Evolutionary conservation across 345 rosid genomes (phyloP).

Genomic region (Ceriops zippeliana): DNA sequence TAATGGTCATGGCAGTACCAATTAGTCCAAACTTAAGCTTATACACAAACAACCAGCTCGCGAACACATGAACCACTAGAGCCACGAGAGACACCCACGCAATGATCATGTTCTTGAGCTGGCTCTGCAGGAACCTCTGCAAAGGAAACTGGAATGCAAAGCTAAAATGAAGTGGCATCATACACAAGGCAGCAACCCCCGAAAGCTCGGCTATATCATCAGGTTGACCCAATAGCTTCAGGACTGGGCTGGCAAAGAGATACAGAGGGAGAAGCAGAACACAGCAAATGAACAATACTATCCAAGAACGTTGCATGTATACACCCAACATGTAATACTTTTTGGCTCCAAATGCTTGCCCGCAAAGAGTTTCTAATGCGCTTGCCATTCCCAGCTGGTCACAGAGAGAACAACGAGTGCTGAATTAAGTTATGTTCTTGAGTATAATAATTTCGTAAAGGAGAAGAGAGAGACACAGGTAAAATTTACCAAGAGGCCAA

Average conservation of each 20-base stretch:
- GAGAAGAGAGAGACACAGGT: neutral
- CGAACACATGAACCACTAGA: constrained; percentile 47
- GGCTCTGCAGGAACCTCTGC: constrained; percentile 73
- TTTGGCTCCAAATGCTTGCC: constrained; percentile 30
- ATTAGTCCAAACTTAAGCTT: constrained; percentile 47
- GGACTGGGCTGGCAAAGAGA: constrained; percentile 17
- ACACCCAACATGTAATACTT: constrained; percentile 28
- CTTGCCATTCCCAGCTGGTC: constrained; percentile 29
- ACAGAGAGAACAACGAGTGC: neutral
- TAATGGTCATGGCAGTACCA: constrained; percentile 51
- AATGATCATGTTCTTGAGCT: constrained; percentile 51
- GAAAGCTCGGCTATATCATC: constrained; percentile 55
- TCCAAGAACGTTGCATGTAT: constrained; percentile 30
- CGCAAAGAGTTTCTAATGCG: constrained; percentile 27
- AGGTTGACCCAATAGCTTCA: constrained; percentile 55
- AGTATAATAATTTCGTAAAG: neutral
- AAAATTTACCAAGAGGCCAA: constrained; percentile 74
- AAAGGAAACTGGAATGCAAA: constrained; percentile 69
- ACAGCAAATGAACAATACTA: constrained; percentile 23
- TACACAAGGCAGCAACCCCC: constrained; percentile 41
- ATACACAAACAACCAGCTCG: constrained; percentile 64
- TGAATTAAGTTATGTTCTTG: neutral
- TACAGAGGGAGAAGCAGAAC: constrained; percentile 17
- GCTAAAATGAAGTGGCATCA: constrained; percentile 76
- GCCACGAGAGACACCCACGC: constrained; percentile 50